A percentile compares a stretch with the other conserved stretches of the same genome.
Conservation (phyloP, 2,329 filamentous ascomycete genomes). For the Hypomyces rosellus region DNA sequence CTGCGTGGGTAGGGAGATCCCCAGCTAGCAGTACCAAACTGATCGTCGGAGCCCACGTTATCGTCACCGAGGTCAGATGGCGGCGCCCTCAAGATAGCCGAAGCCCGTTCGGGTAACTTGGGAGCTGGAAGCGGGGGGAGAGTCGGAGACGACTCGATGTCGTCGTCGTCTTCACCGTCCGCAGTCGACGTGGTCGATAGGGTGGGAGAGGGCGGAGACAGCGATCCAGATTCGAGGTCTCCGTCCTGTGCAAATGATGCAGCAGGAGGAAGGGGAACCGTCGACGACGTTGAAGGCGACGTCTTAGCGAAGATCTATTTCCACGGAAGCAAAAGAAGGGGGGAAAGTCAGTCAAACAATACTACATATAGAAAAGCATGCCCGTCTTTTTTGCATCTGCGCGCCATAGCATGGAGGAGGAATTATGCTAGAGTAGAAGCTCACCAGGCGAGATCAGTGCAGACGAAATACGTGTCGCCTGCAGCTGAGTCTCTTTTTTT, state of each 20-base stretch:
- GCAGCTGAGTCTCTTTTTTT: constrained; percentile 47
- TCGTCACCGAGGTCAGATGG: constrained; percentile 7
- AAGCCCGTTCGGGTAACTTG: constrained; percentile 49
- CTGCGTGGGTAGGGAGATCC: constrained; percentile 79
- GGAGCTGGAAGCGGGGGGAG: constrained; percentile 54
- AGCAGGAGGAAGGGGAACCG: constrained; percentile 47
- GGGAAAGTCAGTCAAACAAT: constrained; percentile 18
- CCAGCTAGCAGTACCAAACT: constrained; percentile 73
- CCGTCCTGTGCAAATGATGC: constrained; percentile 56
- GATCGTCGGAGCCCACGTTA: constrained; percentile 26
- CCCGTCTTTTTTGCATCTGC: neutral
- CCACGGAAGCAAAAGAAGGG: constrained; percentile 10
- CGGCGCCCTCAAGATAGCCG: constrained; percentile 51
- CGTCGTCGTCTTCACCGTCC: constrained; percentile 46
- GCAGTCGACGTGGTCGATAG: constrained; percentile 58
- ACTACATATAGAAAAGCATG: neutral
- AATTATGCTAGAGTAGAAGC: constrained; percentile 15
- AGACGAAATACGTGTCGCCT: constrained; percentile 55
- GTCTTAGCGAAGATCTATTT: constrained; percentile 43
- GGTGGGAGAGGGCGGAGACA: constrained; percentile 48
- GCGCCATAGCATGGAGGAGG: constrained; percentile 2
- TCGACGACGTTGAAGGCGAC: constrained; percentile 46
- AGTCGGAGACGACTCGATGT: constrained; percentile 49
- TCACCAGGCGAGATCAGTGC: constrained; percentile 55
- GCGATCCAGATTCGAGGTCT: constrained; percentile 29